Conservation (phyloP, 2,329 filamentous ascomycete genomes). For the Pseudogymnoascus sp. region DNA sequence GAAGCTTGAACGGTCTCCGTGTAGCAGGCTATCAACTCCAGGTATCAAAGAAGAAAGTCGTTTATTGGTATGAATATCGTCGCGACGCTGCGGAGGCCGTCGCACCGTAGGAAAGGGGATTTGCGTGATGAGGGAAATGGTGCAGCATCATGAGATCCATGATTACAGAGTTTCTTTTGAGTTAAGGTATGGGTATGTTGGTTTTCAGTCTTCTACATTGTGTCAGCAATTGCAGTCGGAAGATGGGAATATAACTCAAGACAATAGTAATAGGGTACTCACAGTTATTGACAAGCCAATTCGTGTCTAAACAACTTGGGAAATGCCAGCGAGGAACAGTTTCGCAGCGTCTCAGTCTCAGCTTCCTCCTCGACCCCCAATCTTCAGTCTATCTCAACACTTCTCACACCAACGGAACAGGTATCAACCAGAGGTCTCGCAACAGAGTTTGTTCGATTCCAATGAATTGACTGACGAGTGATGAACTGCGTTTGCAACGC, state of each 20-base stretch:
- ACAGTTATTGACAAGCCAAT: constrained; percentile 1
- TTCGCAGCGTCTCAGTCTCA: constrained; percentile 1
- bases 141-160: constrained; percentile 5
- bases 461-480: constrained; percentile 4
- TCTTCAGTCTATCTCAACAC: constrained; percentile 6
- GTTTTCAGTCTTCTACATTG: constrained; percentile 2
- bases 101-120: background rate
- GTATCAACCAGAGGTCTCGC: constrained; percentile 2
- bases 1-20: constrained; percentile 4
- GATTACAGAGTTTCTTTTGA: constrained; percentile 1
- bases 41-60: background rate
- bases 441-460: constrained; percentile 9
- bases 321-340: constrained; percentile 5
- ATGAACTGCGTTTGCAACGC: constrained; percentile 7
- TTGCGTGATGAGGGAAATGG: background rate
- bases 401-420: background rate
- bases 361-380: background rate
- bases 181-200: constrained; percentile 1
- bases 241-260: background rate
- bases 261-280: background rate
- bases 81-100: constrained; percentile 2
- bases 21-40: background rate
- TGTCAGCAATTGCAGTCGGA: background rate
- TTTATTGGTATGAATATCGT: constrained; percentile 11
- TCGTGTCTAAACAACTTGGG: background rate